Conservation (phyloP, 345 rosid species). For the Chamaenerion angustifolium region DNA sequence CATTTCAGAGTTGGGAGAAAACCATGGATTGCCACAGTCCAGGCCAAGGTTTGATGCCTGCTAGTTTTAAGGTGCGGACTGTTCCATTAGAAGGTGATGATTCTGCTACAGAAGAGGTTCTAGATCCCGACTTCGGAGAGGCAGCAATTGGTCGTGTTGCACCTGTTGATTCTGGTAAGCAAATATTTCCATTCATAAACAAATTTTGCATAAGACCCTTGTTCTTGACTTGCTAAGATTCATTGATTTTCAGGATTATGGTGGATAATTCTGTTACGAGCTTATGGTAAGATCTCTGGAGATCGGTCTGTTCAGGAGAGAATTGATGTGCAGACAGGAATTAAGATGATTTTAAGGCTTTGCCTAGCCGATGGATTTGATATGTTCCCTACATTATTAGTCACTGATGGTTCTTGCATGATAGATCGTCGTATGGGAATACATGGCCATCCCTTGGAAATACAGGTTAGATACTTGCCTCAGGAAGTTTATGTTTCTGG, state of each 20-base stretch:
- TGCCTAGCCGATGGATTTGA: slow-evolving; percentile 85
- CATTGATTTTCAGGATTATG: slow-evolving; percentile 52
- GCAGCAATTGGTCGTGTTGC: slow-evolving; percentile 95
- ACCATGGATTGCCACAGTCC: slow-evolving; percentile 90
- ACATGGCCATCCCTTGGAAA: slow-evolving; percentile 91
- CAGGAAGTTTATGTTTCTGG: too few relatives aligned
- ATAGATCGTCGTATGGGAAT: slow-evolving; percentile 93
- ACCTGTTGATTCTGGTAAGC: slow-evolving; percentile 78
- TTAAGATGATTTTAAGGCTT: slow-evolving; percentile 68
- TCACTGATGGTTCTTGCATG: slow-evolving; percentile 94
- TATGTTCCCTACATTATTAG: slow-evolving; percentile 82
- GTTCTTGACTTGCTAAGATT: slow-evolving; percentile 5
- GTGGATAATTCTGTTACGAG: slow-evolving; percentile 91
- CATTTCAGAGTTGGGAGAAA: slow-evolving; percentile 80
- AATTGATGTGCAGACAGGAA: slow-evolving; percentile 84
- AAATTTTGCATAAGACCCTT: neutral
- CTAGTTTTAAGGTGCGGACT: slow-evolving; percentile 79
- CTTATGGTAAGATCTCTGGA: slow-evolving; percentile 79
- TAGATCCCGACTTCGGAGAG: slow-evolving; percentile 92
- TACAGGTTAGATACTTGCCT: slow-evolving; percentile 33
- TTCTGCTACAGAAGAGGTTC: slow-evolving; percentile 51
- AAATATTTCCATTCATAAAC: neutral
- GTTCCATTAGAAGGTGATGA: slow-evolving; percentile 61
- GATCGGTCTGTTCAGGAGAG: slow-evolving; percentile 82
- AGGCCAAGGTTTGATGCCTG: slow-evolving; percentile 92